A percentile compares a stretch with the other conserved stretches of the same genome.
Conservation (phyloP, 2,329 filamentous ascomycete genomes). For the Penicillium nordicum region DNA sequence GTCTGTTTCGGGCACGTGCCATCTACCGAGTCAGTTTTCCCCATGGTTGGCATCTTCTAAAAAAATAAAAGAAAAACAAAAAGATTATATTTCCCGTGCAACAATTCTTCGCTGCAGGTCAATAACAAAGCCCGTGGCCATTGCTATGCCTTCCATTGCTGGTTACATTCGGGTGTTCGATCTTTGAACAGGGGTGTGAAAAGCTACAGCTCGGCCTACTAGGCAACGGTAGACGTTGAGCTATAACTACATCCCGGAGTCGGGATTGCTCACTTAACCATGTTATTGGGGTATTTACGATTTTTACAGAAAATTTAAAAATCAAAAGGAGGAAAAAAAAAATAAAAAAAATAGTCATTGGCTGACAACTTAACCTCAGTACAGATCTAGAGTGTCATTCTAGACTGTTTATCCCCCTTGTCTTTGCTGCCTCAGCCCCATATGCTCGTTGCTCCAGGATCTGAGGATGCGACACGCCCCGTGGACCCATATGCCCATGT, state of each 20-base stretch:
- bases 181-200: constrained; percentile 8
- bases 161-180: constrained; percentile 18
- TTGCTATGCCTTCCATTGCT: constrained; percentile 9
- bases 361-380: constrained; percentile 1
- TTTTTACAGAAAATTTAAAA: neutral
- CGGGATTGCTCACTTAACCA: constrained; percentile 2
- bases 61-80: neutral
- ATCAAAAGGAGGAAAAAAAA: neutral
- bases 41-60: constrained; percentile 7
- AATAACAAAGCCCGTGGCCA: constrained; percentile 6
- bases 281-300: constrained; percentile 4
- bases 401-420: constrained; percentile 12
- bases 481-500: neutral
- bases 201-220: neutral
- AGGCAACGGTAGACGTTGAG: constrained; percentile 7
- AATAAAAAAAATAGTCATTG: constrained; percentile 3
- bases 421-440: constrained; percentile 10
- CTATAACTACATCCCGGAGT: constrained; percentile 5
- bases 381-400: constrained; percentile 12
- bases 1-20: constrained; percentile 21
- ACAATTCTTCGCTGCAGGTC: constrained; percentile 7
- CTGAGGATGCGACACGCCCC: constrained; percentile 6
- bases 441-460: constrained; percentile 24
- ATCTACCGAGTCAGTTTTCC: neutral
- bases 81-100: neutral